These are phyloP conservation scores for Talaromyces sp. DNA, from an alignment of 2,329 filamentous ascomycete genomes.

Conservation along the genomic window DNA sequence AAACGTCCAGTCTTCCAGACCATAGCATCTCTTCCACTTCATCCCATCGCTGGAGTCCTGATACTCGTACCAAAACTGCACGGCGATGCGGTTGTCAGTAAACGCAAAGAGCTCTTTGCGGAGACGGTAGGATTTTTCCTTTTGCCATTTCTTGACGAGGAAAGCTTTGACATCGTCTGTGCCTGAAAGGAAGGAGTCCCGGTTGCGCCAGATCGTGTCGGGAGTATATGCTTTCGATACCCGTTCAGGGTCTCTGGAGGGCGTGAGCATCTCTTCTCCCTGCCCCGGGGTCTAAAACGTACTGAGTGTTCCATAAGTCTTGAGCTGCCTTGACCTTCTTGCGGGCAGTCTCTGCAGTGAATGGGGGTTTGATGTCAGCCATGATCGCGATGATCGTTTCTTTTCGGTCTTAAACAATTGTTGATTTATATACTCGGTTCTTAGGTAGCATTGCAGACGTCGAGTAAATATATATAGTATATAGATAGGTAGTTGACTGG, in stretches of 20 bases:
- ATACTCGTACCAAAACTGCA: slow-evolving; percentile 90
- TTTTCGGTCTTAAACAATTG: neutral
- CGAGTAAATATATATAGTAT: too few relatives aligned
- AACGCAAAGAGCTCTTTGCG: slow-evolving; percentile 84
- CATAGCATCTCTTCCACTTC: slow-evolving; percentile 84
- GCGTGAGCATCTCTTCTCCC: neutral
- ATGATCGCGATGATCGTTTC: slow-evolving; percentile 23
- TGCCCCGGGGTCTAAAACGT: slow-evolving; percentile 15
- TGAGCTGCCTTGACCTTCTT: slow-evolving; percentile 82
- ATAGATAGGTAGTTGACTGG: too few relatives aligned
- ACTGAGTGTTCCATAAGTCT: slow-evolving; percentile 77
- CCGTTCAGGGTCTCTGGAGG: slow-evolving; percentile 57
- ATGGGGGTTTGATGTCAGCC: slow-evolving; percentile 60
- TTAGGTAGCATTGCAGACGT: too few relatives aligned
- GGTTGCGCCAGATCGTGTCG: slow-evolving; percentile 77
- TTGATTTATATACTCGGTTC: neutral
- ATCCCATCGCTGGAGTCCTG: slow-evolving; percentile 59
- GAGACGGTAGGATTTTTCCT: slow-evolving; percentile 68
- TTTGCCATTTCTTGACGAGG: slow-evolving; percentile 69
- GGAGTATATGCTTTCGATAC: slow-evolving; percentile 72
- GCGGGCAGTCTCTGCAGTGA: slow-evolving; percentile 67
- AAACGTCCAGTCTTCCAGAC: slow-evolving; percentile 57
- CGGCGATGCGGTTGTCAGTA: slow-evolving; percentile 70
- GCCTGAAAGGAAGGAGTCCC: slow-evolving; percentile 65
- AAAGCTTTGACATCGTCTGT: slow-evolving; percentile 66